Percentiles rank a stretch among this genome's conserved stretches.
Conservation (phyloP, 1,284 basidiomycete species). For the Ceraceosorus guamensis region DNA sequence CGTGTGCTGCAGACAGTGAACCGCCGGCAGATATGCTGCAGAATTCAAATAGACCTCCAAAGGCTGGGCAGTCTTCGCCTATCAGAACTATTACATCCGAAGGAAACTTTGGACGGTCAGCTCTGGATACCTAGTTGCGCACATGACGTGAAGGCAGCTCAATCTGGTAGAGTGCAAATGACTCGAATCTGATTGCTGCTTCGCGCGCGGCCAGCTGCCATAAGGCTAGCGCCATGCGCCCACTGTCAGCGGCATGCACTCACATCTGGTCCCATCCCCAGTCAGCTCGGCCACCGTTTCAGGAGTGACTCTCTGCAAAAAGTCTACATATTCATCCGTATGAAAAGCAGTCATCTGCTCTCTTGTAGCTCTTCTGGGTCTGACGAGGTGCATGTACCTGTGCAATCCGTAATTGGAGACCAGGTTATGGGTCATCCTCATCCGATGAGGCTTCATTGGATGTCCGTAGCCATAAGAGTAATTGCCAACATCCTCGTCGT, state of each 20-base stretch:
- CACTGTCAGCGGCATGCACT: constrained; percentile 2
- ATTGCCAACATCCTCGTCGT: constrained; percentile 61
- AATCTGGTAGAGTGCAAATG: background rate
- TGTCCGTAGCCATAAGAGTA: constrained; percentile 81
- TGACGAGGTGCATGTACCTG: constrained; percentile 79
- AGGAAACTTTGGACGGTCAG: too few relatives aligned
- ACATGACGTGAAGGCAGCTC: background rate
- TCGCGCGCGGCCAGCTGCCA: too few relatives aligned
- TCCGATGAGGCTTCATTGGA: constrained; percentile 77
- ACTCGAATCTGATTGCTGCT: background rate
- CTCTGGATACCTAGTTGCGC: too few relatives aligned
- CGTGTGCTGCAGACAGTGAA: constrained; percentile 67
- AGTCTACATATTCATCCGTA: constrained; percentile 94
- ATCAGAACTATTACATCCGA: constrained; percentile 22
- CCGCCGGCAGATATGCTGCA: constrained; percentile 95
- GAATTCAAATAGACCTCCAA: constrained; percentile 94
- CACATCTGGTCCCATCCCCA: constrained; percentile 57
- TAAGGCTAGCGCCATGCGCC: too few relatives aligned
- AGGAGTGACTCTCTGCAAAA: constrained; percentile 76
- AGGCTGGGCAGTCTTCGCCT: constrained; percentile 92
- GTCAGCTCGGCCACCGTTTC: constrained; percentile 56
- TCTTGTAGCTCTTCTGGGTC: constrained; percentile 70
- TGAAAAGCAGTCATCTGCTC: constrained; percentile 87
- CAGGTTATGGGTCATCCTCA: constrained; percentile 69
- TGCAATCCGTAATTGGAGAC: constrained; percentile 84